Base-by-base conservation (phyloP, 1,284 basidiomycete genomes). In the Caloboletus firmus region DNA sequence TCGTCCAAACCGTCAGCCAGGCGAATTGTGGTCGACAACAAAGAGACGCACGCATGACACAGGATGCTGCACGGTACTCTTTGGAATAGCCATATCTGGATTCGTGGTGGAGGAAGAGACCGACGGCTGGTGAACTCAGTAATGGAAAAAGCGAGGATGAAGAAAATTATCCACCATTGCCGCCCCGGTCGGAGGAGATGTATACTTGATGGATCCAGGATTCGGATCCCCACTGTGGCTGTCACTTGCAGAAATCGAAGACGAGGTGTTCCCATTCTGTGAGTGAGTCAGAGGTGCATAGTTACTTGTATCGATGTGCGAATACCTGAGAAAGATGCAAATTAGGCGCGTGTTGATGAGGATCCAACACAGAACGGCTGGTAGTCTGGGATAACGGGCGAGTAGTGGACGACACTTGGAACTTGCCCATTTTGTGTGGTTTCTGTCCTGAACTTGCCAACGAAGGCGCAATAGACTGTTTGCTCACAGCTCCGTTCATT, bases 81-180 rank as follows among this genome's bases (percentile, higher is more conserved):
- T 68, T 31, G 47, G 42, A 47, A 56, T 39, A 7, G 55, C 24
- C 68, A 69, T 67, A 26, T 42, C 60, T 41, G 45, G 8, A 6
- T 46, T 52, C 13, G 45, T 43, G 34, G 47, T 32, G 22, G 54
- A 28, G 20, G 53, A 32, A 7, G 53, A 52, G 36, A 37, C 26
- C 4, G 39, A 43, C 2, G 44, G 8, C 64, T 66, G 36, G 36
- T 47, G 30, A 28, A 50, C 30, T 67, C 40, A 62, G 58, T n/a
- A 5, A 47, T 55, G 55, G 53, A 47, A 49, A 47, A 36, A 47
- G 42, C 3, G 39, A 43, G 26, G 39, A 41, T 28, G 39, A 41
- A 46, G 43, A 49, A 51, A 45, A 52, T 56, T 39, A 43, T 35
- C 44, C 8, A 67, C 68, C 50, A 17, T 51, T 39, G 44, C 51